phyloP scores from a whole-genome alignment of 352 stramenopile species.

The Pythium plurisporium region DNA sequence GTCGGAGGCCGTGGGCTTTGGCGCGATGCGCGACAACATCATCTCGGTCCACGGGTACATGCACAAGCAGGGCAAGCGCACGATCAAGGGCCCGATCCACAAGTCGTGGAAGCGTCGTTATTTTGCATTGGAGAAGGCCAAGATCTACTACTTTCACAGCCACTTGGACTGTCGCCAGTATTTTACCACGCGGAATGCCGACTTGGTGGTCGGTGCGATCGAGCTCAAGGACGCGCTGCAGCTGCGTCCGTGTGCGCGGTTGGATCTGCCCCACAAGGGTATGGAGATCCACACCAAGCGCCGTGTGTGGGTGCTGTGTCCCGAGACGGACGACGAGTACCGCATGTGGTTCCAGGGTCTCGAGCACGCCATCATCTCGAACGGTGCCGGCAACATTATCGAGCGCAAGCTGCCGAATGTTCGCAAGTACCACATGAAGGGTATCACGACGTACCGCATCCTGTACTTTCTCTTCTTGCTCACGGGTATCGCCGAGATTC shows the following conservation, averaged over 20 bases:
- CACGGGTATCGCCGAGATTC: slow-evolving; percentile 60
- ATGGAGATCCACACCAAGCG: slow-evolving; percentile 86
- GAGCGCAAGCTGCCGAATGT: slow-evolving; percentile 85
- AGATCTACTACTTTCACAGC: slow-evolving; percentile 89
- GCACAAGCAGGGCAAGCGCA: slow-evolving; percentile 87
- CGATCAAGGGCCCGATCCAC: slow-evolving; percentile 85
- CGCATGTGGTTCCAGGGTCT: slow-evolving; percentile 84
- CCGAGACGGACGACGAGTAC: slow-evolving; percentile 83
- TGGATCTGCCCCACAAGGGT: slow-evolving; percentile 83
- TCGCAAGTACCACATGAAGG: slow-evolving; percentile 90
- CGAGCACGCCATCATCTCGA: slow-evolving; percentile 80
- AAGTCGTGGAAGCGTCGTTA: slow-evolving; percentile 87
- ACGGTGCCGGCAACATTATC: slow-evolving; percentile 77
- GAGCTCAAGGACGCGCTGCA: slow-evolving; percentile 86
- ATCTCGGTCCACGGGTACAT: slow-evolving; percentile 88
- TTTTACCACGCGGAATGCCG: slow-evolving; percentile 81
- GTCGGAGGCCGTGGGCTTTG: slow-evolving; percentile 55
- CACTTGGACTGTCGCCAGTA: slow-evolving; percentile 85
- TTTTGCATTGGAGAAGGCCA: slow-evolving; percentile 83
- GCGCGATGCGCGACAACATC: slow-evolving; percentile 62
- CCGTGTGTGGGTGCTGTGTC: slow-evolving; percentile 83
- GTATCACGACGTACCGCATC: slow-evolving; percentile 75
- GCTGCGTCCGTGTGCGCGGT: slow-evolving; percentile 69
- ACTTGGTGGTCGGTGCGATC: slow-evolving; percentile 74
- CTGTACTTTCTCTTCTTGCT: slow-evolving; percentile 73